These are phyloP conservation scores for Populus euphratica DNA, from an alignment of 345 rosid species.

Conservation along the genomic window DNA sequence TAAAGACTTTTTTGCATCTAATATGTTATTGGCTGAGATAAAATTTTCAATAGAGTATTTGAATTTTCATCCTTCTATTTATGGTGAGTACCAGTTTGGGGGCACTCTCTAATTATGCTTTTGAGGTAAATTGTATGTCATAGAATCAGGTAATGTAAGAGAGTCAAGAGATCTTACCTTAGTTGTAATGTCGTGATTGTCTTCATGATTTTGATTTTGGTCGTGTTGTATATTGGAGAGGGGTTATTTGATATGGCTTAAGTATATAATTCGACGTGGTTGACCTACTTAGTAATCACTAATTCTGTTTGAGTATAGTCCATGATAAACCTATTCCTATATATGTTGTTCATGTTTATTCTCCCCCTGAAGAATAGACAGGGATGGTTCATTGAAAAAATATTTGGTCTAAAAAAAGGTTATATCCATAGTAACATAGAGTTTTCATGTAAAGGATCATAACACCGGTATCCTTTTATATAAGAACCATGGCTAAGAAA, in stretches of 20 bases:
- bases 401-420: not conserved
- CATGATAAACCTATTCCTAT: not conserved
- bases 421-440: not conserved
- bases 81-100: not conserved
- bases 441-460: not conserved
- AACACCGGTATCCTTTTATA: not conserved
- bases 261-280: no score
- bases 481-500: not conserved
- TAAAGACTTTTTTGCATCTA: accelerated
- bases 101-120: not conserved
- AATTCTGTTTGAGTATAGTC: no score
- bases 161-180: not conserved
- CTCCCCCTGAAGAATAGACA: not conserved
- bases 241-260: not conserved
- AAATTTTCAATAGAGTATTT: no score
- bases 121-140: not conserved
- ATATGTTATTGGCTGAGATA: not conserved
- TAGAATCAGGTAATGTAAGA: not conserved
- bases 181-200: accelerated
- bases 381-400: not conserved
- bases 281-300: not conserved
- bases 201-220: not conserved
- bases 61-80: not conserved
- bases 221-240: not conserved
- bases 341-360: not conserved